Conservation (phyloP, 768 basidiomycete genomes). For the Trametes punicea region DNA sequence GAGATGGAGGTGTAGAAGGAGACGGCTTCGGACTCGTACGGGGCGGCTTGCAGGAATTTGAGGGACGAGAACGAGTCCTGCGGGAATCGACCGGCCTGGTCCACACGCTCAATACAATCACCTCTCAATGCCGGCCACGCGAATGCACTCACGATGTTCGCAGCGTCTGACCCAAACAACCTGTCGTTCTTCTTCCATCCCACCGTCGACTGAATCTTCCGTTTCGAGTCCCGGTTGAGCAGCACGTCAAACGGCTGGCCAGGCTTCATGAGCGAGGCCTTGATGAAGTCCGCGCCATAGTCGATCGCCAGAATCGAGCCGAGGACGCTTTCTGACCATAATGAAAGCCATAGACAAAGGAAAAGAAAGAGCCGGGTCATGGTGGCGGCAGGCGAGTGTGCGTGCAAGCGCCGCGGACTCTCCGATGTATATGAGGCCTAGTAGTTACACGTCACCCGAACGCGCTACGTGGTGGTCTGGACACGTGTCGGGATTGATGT, state of each 20-base stretch:
- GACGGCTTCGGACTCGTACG: slow-evolving; percentile 53
- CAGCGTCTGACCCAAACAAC: slow-evolving; percentile 86
- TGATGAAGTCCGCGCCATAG: slow-evolving; percentile 98
- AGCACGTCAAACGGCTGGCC: slow-evolving; percentile 85
- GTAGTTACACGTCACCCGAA: slow-evolving; percentile 18
- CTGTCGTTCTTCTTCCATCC: slow-evolving; percentile 91
- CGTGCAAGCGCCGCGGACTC: slow-evolving; percentile 1
- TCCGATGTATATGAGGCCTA: slow-evolving; percentile 8
- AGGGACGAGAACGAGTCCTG: slow-evolving; percentile 80
- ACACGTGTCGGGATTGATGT: slow-evolving; percentile 14
- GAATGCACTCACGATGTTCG: slow-evolving; percentile 66
- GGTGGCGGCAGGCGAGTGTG: slow-evolving; percentile 15
- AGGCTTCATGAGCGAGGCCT: slow-evolving; percentile 66
- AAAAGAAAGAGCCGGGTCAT: slow-evolving; percentile 24
- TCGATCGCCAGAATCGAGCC: slow-evolving; percentile 92
- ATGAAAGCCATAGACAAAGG: slow-evolving; percentile 23
- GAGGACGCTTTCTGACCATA: slow-evolving; percentile 28
- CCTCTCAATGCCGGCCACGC: not conserved
- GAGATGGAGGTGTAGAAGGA: slow-evolving; percentile 45
- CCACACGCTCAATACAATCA: not conserved
- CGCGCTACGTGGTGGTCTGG: slow-evolving; percentile 17
- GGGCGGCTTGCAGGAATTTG: slow-evolving; percentile 78
- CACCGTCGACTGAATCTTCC: slow-evolving; percentile 88
- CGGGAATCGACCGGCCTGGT: slow-evolving; percentile 89
- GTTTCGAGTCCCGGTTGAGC: slow-evolving; percentile 94